Conservation (phyloP, 306 rosid genomes). For the Sesbania bispinosa region DNA sequence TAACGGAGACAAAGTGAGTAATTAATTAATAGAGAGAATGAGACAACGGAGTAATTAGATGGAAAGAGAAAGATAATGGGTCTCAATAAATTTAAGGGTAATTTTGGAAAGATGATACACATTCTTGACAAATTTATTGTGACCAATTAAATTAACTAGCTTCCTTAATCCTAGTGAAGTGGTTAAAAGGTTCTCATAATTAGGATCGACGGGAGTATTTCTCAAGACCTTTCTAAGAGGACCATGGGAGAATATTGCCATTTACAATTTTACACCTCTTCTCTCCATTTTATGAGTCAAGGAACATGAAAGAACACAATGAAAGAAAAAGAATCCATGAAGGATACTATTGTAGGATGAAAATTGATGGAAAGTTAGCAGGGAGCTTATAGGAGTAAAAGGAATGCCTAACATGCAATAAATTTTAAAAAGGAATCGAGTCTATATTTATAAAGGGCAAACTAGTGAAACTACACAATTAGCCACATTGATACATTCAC, state of each 20-base stretch:
- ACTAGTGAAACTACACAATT: not conserved
- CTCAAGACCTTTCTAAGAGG: not conserved
- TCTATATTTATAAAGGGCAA: not conserved
- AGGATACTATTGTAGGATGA: not conserved
- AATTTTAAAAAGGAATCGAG: not conserved
- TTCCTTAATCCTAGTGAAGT: too few species aligned
- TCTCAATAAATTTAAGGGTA: too few species aligned
- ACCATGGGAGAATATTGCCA: not conserved
- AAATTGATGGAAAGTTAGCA: not conserved
- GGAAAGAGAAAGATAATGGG: too few species aligned
- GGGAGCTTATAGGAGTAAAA: not conserved
- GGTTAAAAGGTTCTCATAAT: too few species aligned
- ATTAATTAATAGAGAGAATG: too few species aligned
- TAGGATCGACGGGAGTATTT: too few species aligned
- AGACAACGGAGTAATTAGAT: too few species aligned
- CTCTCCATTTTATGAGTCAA: not conserved
- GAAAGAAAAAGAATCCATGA: not conserved
- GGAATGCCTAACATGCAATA: not conserved
- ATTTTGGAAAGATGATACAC: too few species aligned
- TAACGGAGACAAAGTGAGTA: too few species aligned
- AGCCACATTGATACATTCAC: not conserved
- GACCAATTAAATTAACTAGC: too few species aligned
- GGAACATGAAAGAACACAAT: slow-evolving; percentile 1
- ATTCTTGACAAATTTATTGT: too few species aligned
- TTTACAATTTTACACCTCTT: not conserved